Base-by-base conservation (phyloP, 192 early-diverging fungal genomes). In the Coemansia brasiliensis region DNA sequence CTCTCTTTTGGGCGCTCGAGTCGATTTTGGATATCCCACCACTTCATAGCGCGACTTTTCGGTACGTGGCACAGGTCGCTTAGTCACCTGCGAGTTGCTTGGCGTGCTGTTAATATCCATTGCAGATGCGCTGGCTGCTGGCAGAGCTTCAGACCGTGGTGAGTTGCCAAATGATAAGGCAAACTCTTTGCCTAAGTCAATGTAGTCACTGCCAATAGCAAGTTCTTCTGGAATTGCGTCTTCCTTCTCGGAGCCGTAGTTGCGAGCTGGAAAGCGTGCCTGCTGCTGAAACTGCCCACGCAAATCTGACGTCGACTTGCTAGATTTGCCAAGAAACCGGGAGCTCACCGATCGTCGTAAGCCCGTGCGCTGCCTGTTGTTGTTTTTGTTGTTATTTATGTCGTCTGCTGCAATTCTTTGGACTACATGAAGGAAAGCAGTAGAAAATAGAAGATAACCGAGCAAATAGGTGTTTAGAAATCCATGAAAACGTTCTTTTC, bases 271-370 rank as follows among this genome's bases (percentile, higher is more conserved):
- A 9, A 27, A 26, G 21, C 26, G 45, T 45, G 11, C 5, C 48
- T 60, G 48, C 44, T 35, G 26, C 42, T 37, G 43, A 26, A 48
- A 43, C 3, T 25, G 50, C 7, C 55, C 35, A 3, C 60, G 60
- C 39, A 72, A 40, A 49, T 72, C 70, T 13, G 45, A 29, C 15
- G 61, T 59, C 3, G 63, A 63, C 32, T 57, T 57, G 57, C 52
- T 55, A 43, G 41, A 17, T 42, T 52, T 63, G 32, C 39, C 55
- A 5, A 62, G 32, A 22, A 66, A 45, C 18, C 60, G 59, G 35
- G 55, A 52, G 46, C 64, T 74, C 9, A 63, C 64, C 52, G 71
- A 67, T 63, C 71, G 63, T 46, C 71, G 41, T 8, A 74, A 52
- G 24, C 70, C 70, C n/a, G 32, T 25, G 16, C 46, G 48, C 27